Conservation (phyloP, 257 asterid species). For the Jaltomata sinuosa region DNA sequence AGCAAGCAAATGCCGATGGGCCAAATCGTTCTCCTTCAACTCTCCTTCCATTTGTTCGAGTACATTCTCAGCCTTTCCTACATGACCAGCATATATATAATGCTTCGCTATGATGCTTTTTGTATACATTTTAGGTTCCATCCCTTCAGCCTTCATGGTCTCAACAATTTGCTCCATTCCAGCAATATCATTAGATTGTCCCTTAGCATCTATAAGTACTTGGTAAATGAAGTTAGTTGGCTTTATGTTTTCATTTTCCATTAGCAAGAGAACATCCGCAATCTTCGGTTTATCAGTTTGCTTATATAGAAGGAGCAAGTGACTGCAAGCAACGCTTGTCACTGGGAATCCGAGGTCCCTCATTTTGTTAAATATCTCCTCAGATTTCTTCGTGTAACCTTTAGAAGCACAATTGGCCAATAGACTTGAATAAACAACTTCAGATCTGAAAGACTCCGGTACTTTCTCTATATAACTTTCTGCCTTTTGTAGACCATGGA, state of each 20-base stretch:
- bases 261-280: slow-evolving; percentile 50
- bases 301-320: slow-evolving; percentile 61
- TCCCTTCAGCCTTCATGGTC: slow-evolving; percentile 57
- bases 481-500: slow-evolving; percentile 38
- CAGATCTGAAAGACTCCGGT: slow-evolving; percentile 48
- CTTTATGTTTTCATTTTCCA: slow-evolving; percentile 59
- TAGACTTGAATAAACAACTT: slow-evolving; percentile 45
- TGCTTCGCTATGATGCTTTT: slow-evolving; percentile 28
- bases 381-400: slow-evolving; percentile 35
- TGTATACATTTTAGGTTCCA: slow-evolving; percentile 24
- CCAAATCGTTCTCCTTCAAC: slow-evolving; percentile 30
- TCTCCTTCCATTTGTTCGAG: slow-evolving; percentile 56
- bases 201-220: slow-evolving; percentile 47
- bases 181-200: slow-evolving; percentile 42
- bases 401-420: slow-evolving; percentile 39
- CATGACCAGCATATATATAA: slow-evolving; percentile 37
- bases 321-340: slow-evolving; percentile 48
- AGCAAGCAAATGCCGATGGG: slow-evolving; percentile 31
- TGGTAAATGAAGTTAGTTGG: slow-evolving; percentile 50
- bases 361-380: slow-evolving; percentile 62
- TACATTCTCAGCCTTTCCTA: slow-evolving; percentile 53
- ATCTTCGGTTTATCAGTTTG: slow-evolving; percentile 47
- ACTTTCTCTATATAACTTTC: slow-evolving; percentile 40
- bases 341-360: slow-evolving; percentile 39
- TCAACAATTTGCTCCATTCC: slow-evolving; percentile 69